Base-by-base conservation (phyloP, 1,284 basidiomycete genomes). In the Microbotryum scabiosae region DNA sequence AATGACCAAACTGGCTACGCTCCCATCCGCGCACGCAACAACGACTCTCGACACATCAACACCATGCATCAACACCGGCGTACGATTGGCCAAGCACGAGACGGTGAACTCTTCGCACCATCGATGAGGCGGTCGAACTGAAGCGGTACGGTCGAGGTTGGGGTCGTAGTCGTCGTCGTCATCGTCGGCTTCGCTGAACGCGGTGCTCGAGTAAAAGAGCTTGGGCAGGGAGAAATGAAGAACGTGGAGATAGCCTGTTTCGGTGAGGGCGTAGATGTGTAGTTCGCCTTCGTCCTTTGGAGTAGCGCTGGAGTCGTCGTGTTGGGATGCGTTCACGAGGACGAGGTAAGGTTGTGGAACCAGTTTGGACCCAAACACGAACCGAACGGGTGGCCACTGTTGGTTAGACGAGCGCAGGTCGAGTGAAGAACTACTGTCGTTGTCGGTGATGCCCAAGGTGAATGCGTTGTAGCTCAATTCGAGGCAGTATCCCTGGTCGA, bases 201-300 rank as follows among this genome's bases (percentile, higher is more conserved):
- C 45, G 10, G 44, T 9, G 25, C 32, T 23, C 47, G 20, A 49
- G 48, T 69, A 68, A 54, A 70, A 73, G 41, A 72, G 59, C 7
- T 44, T 57, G 28, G 63, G 57, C 16, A 85, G 69, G 6, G 87
- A 84, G 57, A 94, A 78, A 2, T 84, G 80, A 43, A 93, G 70
- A 43, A 87, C 82, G 74, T 86, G 89, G n/a, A 94, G 78, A 16
- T 86, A 86, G 6, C 86, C 86, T 9, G 79, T 77, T 51, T 79
- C 75, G 0, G 88, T 87, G 28, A 87, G 79, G 0, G 83, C 83
- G 45, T 90, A 70, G 20, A 93, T 73, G 73, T 89, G 86, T 9
- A 93, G 75, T 21, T 41, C 55, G 20, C 8, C 30, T n/a, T 46
- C 54, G 36, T 41, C 4, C 16, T 41, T 41, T 12, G 36, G 9